A percentile compares a stretch with the other conserved stretches of the same genome.
Conservation (phyloP, 2,329 filamentous ascomycete species). For the Alternaria metachromatica region DNA sequence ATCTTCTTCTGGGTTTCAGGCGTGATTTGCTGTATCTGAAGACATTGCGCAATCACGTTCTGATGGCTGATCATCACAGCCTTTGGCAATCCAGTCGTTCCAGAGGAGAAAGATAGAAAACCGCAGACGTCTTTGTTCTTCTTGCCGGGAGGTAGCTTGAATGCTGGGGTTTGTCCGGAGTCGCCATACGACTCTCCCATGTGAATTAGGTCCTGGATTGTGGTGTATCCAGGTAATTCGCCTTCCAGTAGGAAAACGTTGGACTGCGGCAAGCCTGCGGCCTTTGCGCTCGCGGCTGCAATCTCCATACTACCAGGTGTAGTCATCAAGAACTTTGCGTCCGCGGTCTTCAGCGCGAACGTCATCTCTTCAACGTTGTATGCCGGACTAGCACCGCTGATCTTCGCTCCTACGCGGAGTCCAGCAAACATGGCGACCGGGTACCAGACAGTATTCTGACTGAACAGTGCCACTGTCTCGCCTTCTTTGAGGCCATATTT, state of each 20-base stretch:
- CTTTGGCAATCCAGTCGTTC: slow-evolving; percentile 49
- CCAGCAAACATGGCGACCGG: slow-evolving; percentile 67
- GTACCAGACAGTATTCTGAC: slow-evolving; percentile 71
- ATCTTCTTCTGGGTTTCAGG: slow-evolving; percentile 51
- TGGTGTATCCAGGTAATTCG: slow-evolving; percentile 57
- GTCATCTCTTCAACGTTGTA: slow-evolving; percentile 73
- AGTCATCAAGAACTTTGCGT: slow-evolving; percentile 66
- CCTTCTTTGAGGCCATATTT: slow-evolving; percentile 62
- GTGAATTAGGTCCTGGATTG: slow-evolving; percentile 55
- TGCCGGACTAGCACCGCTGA: slow-evolving; percentile 68
- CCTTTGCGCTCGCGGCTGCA: slow-evolving; percentile 60
- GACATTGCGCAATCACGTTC: slow-evolving; percentile 61
- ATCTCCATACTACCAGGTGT: slow-evolving; percentile 62
- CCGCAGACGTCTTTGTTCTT: slow-evolving; percentile 64
- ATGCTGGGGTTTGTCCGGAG: slow-evolving; percentile 55
- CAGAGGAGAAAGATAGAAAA: slow-evolving; percentile 51
- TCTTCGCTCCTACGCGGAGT: slow-evolving; percentile 62
- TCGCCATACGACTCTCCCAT: slow-evolving; percentile 53
- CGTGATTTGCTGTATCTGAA: slow-evolving; percentile 58
- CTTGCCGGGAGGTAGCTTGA: slow-evolving; percentile 59
- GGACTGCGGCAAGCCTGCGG: slow-evolving; percentile 60
- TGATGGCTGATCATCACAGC: slow-evolving; percentile 47
- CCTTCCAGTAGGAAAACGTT: slow-evolving; percentile 66
- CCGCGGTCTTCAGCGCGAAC: slow-evolving; percentile 65
- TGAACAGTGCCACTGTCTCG: slow-evolving; percentile 67